Conservation (phyloP, 2,329 filamentous ascomycete species). For the Scytalidium sp. region DNA sequence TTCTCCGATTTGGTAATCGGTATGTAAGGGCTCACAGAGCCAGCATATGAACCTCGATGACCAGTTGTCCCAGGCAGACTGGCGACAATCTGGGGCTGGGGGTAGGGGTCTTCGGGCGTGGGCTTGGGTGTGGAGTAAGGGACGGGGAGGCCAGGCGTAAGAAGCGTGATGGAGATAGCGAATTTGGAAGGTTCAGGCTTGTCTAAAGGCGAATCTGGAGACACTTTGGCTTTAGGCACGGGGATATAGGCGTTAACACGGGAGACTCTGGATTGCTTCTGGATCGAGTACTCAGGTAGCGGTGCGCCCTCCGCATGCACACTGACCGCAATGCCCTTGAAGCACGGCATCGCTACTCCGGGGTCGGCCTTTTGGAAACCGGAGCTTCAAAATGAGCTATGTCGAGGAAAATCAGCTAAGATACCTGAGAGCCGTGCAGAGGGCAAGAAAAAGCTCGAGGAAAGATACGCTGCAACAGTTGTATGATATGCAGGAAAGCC, state of each 20-base stretch:
- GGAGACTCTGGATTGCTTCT: conserved; percentile 86
- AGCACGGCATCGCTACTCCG: conserved; percentile 73
- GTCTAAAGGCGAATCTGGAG: conserved; percentile 56
- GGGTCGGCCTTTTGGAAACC: background rate
- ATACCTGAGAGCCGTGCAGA: background rate
- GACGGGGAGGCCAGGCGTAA: conserved; percentile 83
- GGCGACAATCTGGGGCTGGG: conserved; percentile 78
- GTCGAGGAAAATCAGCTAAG: background rate
- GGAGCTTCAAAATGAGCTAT: background rate
- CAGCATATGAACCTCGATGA: conserved; percentile 50
- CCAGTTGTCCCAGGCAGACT: conserved; percentile 55
- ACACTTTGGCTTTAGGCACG: conserved; percentile 82
- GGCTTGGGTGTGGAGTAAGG: conserved; percentile 90
- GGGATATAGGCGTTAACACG: conserved; percentile 97
- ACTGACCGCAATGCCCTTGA: conserved; percentile 97
- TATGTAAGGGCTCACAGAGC: conserved; percentile 78
- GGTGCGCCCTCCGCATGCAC: conserved; percentile 82
- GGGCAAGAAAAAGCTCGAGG: background rate
- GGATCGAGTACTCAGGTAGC: conserved; percentile 88
- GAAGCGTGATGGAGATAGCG: conserved; percentile 94
- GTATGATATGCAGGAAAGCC: background rate
- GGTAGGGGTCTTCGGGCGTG: conserved; percentile 71
- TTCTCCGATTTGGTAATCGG: conserved; percentile 90
- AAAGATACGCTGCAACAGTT: background rate
- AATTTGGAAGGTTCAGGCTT: conserved; percentile 94